A percentile compares a stretch with the other conserved stretches of the same genome.
phyloP scores from a whole-genome alignment of 768 basidiomycete species.

The Gautieria morchelliformis region DNA sequence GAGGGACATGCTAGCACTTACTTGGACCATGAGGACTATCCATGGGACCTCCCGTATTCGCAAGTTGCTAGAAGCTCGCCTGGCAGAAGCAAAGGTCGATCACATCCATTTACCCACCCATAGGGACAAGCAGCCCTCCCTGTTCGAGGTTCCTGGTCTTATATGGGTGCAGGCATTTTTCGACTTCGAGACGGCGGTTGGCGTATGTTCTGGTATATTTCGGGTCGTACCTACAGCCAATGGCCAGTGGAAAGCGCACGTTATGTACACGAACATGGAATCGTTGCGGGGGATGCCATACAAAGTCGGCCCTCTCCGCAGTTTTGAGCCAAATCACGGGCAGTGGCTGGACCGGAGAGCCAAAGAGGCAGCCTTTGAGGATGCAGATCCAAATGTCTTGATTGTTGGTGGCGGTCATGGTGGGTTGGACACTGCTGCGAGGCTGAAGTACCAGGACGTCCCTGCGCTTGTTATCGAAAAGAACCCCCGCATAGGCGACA shows the following conservation, averaged over 20 bases:
- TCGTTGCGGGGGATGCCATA: constrained; percentile 40
- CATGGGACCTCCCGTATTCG: constrained; percentile 31
- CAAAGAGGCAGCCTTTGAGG: constrained; percentile 28
- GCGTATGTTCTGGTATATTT: constrained; percentile 40
- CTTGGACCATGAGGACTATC: constrained; percentile 56
- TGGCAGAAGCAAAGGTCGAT: constrained; percentile 15
- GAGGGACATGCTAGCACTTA: constrained; percentile 53
- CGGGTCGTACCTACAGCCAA: constrained; percentile 41
- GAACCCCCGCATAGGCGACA: constrained; percentile 48
- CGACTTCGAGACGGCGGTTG: constrained; percentile 35
- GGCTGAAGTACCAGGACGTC: constrained; percentile 44
- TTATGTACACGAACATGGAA: constrained; percentile 42
- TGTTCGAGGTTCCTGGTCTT: constrained; percentile 28
- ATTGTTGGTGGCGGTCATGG: constrained; percentile 44
- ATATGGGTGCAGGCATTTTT: constrained; percentile 51
- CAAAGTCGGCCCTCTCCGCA: constrained; percentile 32
- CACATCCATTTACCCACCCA: constrained; percentile 10
- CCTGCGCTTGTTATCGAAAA: constrained; percentile 52
- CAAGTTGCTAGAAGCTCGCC: constrained; percentile 38
- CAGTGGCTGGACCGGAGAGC: constrained; percentile 32
- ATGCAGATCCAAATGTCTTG: constrained; percentile 41
- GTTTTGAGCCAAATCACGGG: constrained; percentile 27
- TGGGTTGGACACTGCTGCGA: constrained; percentile 48
- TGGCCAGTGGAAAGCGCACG: constrained; percentile 38
- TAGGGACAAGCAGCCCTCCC: constrained; percentile 8